These are phyloP conservation scores for Calamus simplicifolius DNA, from an alignment of 176 grass and related monocot genomes.

Conservation along the genomic window DNA sequence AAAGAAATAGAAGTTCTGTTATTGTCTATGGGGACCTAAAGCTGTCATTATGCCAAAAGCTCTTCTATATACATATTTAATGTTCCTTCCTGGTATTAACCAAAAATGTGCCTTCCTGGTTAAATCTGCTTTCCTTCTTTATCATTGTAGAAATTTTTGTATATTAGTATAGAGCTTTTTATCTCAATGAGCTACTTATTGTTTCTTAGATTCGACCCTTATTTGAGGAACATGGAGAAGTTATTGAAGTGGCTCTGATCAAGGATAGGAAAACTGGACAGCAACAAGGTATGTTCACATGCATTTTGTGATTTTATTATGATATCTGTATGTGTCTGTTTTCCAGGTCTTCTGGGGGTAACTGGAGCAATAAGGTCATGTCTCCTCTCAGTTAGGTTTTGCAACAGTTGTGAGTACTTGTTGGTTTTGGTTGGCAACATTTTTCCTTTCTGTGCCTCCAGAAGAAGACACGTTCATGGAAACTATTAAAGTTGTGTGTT, in stretches of 20 bases:
- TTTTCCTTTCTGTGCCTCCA: conserved; percentile 40
- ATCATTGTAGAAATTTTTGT: no score
- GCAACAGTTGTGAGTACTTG: conserved; percentile 45
- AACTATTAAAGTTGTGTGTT: conserved; percentile 23
- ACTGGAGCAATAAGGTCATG: conserved; percentile 56
- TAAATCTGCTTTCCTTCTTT: no score
- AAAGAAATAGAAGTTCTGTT: no score
- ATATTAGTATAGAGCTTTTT: neutral
- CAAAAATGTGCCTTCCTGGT: no score
- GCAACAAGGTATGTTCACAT: conserved; percentile 72
- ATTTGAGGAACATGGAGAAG: conserved; percentile 95
- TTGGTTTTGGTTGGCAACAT: conserved; percentile 6
- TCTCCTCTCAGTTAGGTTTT: conserved; percentile 74
- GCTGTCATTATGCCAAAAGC: no score
- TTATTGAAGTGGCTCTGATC: conserved; percentile 97
- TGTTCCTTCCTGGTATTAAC: no score
- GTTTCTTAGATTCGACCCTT: conserved; percentile 62
- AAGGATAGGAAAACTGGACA: conserved; percentile 93
- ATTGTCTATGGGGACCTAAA: no score
- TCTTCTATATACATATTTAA: no score
- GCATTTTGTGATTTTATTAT: conserved; percentile 29
- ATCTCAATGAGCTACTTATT: conserved; percentile 14
- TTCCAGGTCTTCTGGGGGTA: conserved; percentile 83
- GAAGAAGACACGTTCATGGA: conserved; percentile 53
- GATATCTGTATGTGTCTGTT: conserved; percentile 35